phyloP scores from a whole-genome alignment of 805 yeast genomes.

The Pichia nakasei region DNA sequence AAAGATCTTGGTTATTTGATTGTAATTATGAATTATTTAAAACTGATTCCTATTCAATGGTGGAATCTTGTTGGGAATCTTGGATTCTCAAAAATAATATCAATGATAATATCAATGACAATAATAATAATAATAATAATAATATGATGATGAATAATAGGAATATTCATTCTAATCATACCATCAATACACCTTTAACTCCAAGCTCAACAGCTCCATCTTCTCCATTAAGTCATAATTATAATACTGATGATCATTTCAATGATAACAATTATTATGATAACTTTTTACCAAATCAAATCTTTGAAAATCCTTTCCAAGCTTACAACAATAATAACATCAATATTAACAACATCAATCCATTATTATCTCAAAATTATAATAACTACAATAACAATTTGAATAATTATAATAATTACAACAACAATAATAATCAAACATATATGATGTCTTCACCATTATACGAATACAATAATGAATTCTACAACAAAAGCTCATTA shows the following conservation, averaged over 20 bases:
- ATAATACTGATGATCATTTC: background rate
- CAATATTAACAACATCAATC: slow-evolving; percentile 1
- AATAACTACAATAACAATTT: slow-evolving; percentile 2
- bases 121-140: slow-evolving; percentile 9
- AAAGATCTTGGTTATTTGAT: slow-evolving; percentile 40
- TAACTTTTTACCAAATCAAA: slow-evolving; percentile 12
- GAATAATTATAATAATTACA: background rate
- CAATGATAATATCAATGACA: background rate
- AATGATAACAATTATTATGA: background rate
- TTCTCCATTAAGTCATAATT: slow-evolving; percentile 11
- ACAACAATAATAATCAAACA: background rate
- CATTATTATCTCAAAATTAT: slow-evolving; percentile 2
- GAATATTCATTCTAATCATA: no score
- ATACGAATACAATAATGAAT: background rate
- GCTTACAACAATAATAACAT: slow-evolving; percentile 6
- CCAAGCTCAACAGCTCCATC: slow-evolving; percentile 19
- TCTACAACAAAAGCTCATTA: no score
- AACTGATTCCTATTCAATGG: slow-evolving; percentile 23
- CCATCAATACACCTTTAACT: slow-evolving; percentile 17
- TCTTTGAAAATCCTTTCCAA: slow-evolving; percentile 21
- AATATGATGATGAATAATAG: no score
- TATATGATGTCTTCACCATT: background rate
- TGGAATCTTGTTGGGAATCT: slow-evolving; percentile 30
- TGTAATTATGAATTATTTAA: slow-evolving; percentile 27
- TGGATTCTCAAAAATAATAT: slow-evolving; percentile 23